Evolutionary conservation across 2,329 filamentous ascomycete species (phyloP).

Genomic region (Pseudocercospora fijiensis): DNA sequence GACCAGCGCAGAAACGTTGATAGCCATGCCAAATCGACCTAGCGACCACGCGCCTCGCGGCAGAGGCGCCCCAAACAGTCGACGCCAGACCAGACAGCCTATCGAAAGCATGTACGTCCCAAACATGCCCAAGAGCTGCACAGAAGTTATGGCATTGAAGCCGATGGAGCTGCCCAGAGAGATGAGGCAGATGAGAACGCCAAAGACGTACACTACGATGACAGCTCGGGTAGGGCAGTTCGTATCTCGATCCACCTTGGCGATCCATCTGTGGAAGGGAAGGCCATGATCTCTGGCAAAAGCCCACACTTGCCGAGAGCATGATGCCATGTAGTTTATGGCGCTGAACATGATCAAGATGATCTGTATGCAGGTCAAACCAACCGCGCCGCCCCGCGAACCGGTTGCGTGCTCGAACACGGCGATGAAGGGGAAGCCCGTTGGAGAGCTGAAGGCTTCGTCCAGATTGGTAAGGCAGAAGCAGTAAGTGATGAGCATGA

Average conservation of each 20-base stretch:
- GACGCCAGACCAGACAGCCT: slow-evolving; percentile 12
- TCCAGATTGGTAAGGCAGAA: slow-evolving; percentile 35
- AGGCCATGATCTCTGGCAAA: slow-evolving; percentile 44
- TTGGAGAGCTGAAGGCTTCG: slow-evolving; percentile 23
- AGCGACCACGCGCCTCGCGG: slow-evolving; percentile 22
- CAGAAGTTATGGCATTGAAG: slow-evolving; percentile 55
- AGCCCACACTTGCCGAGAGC: slow-evolving; percentile 31
- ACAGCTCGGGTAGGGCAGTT: slow-evolving; percentile 16
- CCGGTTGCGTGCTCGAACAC: slow-evolving; percentile 40
- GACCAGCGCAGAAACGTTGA: slow-evolving; percentile 15
- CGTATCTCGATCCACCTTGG: slow-evolving; percentile 3
- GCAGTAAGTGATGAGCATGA: slow-evolving; percentile 33
- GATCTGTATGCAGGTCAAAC: slow-evolving; percentile 37
- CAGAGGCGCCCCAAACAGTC: slow-evolving; percentile 17
- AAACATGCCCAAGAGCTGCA: slow-evolving; percentile 47
- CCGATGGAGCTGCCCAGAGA: slow-evolving; percentile 53
- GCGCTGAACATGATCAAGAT: slow-evolving; percentile 34
- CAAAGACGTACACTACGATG: slow-evolving; percentile 10
- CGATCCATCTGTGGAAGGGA: slow-evolving; percentile 18
- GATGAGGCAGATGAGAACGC: slow-evolving; percentile 47
- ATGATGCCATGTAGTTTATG: slow-evolving; percentile 39
- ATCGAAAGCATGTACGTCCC: slow-evolving; percentile 43
- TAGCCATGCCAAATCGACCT: slow-evolving; percentile 11
- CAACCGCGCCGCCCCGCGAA: slow-evolving; percentile 33
- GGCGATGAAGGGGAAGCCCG: slow-evolving; percentile 36